Percentiles rank a stretch among this genome's conserved stretches.
Evolutionary conservation across 768 basidiomycete species (phyloP).

Genomic region (Plicaturopsis crispa): DNA sequence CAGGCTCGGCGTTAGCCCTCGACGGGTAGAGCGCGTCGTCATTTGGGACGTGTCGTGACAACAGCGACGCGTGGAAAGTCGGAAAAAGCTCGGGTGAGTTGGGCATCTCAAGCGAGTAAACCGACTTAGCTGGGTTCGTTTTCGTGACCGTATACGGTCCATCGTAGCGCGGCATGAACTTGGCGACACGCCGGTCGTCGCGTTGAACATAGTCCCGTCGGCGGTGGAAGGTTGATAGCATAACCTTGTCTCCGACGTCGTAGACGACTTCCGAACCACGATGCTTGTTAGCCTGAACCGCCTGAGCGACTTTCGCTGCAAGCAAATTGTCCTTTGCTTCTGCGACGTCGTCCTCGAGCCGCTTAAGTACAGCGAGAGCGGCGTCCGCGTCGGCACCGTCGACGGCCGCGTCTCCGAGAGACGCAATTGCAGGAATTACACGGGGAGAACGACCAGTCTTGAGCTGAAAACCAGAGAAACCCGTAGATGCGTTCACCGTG

Average conservation of each 20-base stretch:
- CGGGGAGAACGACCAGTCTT: conserved; percentile 14
- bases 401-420: not conserved
- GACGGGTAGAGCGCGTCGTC: conserved; percentile 28
- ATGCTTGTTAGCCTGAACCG: conserved; percentile 1
- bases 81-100: conserved; percentile 17
- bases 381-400: conserved; percentile 5
- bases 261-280: conserved; percentile 12
- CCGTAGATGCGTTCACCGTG: conserved; percentile 18
- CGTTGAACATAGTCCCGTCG: conserved; percentile 16
- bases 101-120: conserved; percentile 15
- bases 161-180: conserved; percentile 23
- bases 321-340: conserved; percentile 1
- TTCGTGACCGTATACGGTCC: conserved; percentile 17
- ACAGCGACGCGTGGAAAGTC: conserved; percentile 27
- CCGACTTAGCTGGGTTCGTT: conserved; percentile 11
- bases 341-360: conserved; percentile 11
- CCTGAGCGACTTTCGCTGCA: not conserved
- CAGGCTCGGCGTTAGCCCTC: too few relatives aligned
- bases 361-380: conserved; percentile 4
- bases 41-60: conserved; percentile 23
- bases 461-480: conserved; percentile 24
- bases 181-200: conserved; percentile 16
- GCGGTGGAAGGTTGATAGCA: conserved; percentile 24
- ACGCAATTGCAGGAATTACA: conserved; percentile 15
- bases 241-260: conserved; percentile 23